Base-by-base conservation (phyloP, 768 basidiomycete species). In the Boletus coccyginus region DNA sequence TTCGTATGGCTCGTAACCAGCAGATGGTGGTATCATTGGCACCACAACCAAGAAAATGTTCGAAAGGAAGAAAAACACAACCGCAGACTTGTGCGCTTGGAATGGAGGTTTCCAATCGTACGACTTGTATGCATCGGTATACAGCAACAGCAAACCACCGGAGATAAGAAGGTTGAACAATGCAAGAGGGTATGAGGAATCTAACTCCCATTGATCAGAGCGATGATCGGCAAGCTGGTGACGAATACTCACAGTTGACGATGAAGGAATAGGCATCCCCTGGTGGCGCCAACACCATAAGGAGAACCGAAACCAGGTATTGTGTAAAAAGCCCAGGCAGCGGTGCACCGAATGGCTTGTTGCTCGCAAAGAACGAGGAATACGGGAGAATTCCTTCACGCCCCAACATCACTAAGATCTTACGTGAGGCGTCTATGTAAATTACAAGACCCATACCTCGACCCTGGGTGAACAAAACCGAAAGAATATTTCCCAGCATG, bases 221-320 rank as follows among this genome's bases (percentile, higher is more conserved):
- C 31, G 21, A 19, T 5, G 21, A 3, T 32, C 40, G 9, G 32
- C 31, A 32, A 46, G 19, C 52, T 38, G 29, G 32, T 24, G 19
- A 49, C 12, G 9, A 27, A 16, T 24, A 68, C 86, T 58, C 50
- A 86, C 88, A 66, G 62, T 82, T 87, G 53, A 88, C 76, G 62
- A 85, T 77, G 69, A 92, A 89, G 32, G 83, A 75, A 63, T 88
- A 92, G 0, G 86, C 87, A 60, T 91, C 89, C 3, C 90, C 88
- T 0, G 86, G 79, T 0, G 89, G 90, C 0, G 85, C 76, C 1
- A 76, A 75, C 7, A 83, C 61, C 46, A 87, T 73, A 53, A 87
- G 74, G 12, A 78, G 60, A 21, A 81, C 77, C 0, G 86, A 87
- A 16, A 88, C 63, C 7, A 82, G 19, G 69, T 83, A 91, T 61